phyloP scores from a whole-genome alignment of 192 early-diverging fungal genomes.

The Paraglomus occultum region DNA sequence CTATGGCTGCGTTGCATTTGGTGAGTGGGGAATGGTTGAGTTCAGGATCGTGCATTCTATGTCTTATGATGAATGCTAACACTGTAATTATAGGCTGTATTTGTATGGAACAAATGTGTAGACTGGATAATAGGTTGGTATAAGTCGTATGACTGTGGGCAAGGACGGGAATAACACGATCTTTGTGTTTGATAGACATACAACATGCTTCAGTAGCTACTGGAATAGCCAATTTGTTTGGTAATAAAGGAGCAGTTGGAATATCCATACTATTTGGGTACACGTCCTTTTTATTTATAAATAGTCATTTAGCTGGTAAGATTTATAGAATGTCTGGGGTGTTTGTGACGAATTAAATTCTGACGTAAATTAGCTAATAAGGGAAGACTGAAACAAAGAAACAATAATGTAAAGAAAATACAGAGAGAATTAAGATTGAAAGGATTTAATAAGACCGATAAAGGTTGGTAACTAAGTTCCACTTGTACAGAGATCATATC shows the following conservation, averaged over 20 bases:
- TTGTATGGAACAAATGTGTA: slow-evolving; percentile 18
- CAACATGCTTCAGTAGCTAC: slow-evolving; percentile 42
- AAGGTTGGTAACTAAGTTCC: slow-evolving; percentile 2
- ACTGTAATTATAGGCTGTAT: slow-evolving; percentile 11
- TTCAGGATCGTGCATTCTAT: not conserved
- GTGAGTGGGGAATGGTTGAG: not conserved
- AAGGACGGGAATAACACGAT: not conserved
- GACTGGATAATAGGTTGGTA: not conserved
- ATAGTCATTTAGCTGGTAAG: slow-evolving; percentile 49
- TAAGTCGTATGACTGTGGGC: not conserved
- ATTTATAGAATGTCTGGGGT: not conserved
- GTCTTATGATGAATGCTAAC: not conserved
- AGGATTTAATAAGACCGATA: slow-evolving; percentile 28
- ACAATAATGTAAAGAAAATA: slow-evolving; percentile 45
- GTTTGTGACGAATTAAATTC: not conserved
- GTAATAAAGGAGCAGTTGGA: slow-evolving; percentile 54
- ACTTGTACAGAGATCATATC: not conserved
- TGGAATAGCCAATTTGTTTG: slow-evolving; percentile 41
- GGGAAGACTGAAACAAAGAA: slow-evolving; percentile 35
- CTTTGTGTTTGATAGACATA: slow-evolving; percentile 23
- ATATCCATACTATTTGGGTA: slow-evolving; percentile 49
- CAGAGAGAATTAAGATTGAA: slow-evolving; percentile 46
- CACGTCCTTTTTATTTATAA: slow-evolving; percentile 48
- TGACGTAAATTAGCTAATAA: slow-evolving; percentile 41
- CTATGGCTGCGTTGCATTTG: slow-evolving; percentile 50